These are phyloP conservation scores for Rhodamnia argentea DNA, from an alignment of 345 rosid genomes.

Conservation along the genomic window DNA sequence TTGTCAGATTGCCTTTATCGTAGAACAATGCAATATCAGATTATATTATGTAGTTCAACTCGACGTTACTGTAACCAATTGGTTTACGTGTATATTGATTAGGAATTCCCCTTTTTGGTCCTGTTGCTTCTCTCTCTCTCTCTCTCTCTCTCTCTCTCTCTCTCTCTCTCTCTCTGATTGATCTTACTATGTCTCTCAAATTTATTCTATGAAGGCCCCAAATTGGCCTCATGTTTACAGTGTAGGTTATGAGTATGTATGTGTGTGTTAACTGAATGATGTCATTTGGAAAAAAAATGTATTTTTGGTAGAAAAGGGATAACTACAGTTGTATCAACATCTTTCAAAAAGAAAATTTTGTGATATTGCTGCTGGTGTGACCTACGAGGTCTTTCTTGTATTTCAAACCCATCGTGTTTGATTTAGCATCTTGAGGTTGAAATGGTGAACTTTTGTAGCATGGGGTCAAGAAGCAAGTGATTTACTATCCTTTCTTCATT, in stretches of 20 bases:
- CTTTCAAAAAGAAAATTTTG: background rate
- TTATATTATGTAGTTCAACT: background rate
- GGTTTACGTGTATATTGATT: background rate
- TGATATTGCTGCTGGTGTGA: background rate
- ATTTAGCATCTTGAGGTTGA: background rate
- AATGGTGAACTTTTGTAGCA: background rate
- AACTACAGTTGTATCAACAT: background rate
- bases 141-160: background rate
- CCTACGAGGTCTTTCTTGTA: background rate
- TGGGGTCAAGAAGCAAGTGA: background rate
- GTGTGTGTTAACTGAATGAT: background rate
- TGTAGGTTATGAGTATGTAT: background rate
- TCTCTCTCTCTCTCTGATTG: background rate
- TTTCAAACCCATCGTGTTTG: background rate
- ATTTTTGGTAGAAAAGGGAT: background rate
- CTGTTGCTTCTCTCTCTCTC: background rate
- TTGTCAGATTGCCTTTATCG: background rate
- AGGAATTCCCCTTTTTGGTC: background rate
- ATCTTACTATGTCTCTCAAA: background rate
- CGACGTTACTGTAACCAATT: background rate
- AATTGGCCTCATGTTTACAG: background rate
- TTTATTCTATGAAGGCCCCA: background rate
- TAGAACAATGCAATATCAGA: background rate
- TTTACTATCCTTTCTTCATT: background rate
- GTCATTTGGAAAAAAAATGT: background rate